Evolutionary conservation across 805 yeast species (phyloP).

Genomic region (Saturnispora bothae): DNA sequence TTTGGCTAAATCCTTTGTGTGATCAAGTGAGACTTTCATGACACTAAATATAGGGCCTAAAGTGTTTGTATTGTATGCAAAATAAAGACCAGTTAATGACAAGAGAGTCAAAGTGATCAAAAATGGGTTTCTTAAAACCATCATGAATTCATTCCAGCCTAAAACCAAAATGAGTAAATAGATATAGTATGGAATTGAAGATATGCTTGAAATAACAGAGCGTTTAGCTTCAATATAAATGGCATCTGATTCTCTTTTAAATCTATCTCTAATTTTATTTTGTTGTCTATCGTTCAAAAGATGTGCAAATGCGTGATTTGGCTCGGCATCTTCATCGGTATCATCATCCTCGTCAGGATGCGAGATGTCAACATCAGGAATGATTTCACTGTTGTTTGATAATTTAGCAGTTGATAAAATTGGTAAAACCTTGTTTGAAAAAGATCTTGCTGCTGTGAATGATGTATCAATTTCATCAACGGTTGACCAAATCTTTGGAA

Average conservation of each 20-base stretch:
- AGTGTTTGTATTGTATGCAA: conserved; percentile 59
- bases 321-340: conserved; percentile 29
- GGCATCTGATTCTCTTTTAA: conserved; percentile 69
- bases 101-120: conserved; percentile 54
- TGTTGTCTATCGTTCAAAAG: conserved; percentile 50
- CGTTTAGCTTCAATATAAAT: conserved; percentile 81
- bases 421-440: conserved; percentile 50
- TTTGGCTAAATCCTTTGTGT: conserved; percentile 47
- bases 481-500: conserved; percentile 75
- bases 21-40: conserved; percentile 44
- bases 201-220: conserved; percentile 63
- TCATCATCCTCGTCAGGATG: conserved; percentile 25
- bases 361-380: conserved; percentile 45
- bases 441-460: conserved; percentile 48
- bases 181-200: conserved; percentile 78
- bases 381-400: conserved; percentile 41
- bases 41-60: conserved; percentile 67
- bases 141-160: conserved; percentile 95
- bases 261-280: conserved; percentile 42
- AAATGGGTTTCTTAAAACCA: conserved; percentile 78
- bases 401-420: conserved; percentile 45
- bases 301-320: conserved; percentile 38
- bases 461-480: conserved; percentile 60
- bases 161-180: conserved; percentile 61
- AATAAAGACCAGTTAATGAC: conserved; percentile 48